Evolutionary conservation across 495 filamentous ascomycete species (phyloP).

Genomic region (Tetracladium setigerum): DNA sequence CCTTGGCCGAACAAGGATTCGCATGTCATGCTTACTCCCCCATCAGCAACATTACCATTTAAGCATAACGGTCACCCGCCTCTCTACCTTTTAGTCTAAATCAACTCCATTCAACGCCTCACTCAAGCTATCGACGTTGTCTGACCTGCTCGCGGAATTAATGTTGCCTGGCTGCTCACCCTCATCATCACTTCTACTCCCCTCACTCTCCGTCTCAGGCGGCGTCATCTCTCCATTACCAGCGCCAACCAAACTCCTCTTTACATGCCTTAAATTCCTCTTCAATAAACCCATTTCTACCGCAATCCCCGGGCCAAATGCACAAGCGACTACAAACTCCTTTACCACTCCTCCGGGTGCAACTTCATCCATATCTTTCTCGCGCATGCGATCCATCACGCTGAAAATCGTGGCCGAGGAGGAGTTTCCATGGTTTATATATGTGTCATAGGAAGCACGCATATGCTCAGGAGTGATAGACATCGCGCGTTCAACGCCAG

Average conservation of each 20-base stretch:
- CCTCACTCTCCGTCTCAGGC: conserved; percentile 18
- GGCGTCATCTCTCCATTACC: conserved; percentile 13
- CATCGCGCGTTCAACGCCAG: conserved; percentile 48
- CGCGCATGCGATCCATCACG: conserved; percentile 48
- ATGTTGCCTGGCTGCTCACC: conserved; percentile 14
- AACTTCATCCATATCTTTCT: conserved; percentile 48
- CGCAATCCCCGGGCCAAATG: conserved; percentile 57
- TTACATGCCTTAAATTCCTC: conserved; percentile 25
- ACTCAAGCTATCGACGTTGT: conserved; percentile 28
- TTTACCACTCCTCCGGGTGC: conserved; percentile 35
- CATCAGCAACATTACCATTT: too few species aligned
- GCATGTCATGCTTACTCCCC: too few species aligned
- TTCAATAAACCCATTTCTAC: conserved; percentile 57
- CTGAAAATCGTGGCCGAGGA: conserved; percentile 53
- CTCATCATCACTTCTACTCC: conserved; percentile 21
- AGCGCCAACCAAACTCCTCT: conserved; percentile 6
- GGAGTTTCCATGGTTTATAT: conserved; percentile 56
- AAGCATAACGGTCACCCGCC: background rate
- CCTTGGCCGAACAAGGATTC: too few species aligned
- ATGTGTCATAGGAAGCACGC: conserved; percentile 53
- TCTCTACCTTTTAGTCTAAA: conserved; percentile 26
- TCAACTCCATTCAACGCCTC: conserved; percentile 37
- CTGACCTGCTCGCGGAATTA: conserved; percentile 4
- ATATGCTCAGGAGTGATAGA: conserved; percentile 48
- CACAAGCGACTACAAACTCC: conserved; percentile 54